Base-by-base conservation (phyloP, 805 yeast species). In the Yarrowia yakushimensis region DNA sequence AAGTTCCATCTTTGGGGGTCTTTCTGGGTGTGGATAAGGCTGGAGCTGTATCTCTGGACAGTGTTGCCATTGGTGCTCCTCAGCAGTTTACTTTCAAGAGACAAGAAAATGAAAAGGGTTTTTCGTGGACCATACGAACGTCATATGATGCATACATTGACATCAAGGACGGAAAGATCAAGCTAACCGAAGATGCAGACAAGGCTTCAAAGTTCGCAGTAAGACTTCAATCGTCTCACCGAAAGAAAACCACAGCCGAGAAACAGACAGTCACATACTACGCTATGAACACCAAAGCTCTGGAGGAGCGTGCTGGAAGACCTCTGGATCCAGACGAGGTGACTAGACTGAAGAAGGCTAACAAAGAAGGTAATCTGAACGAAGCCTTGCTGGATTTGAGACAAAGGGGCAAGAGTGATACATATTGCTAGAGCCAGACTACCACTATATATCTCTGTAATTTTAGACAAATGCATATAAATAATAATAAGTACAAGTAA, bases 371-470 rank as follows among this genome's bases (percentile, higher is more conserved):
- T 1, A 69, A 68, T 17, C 54, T 77, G 18, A 75, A 76, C 62
- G 79, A 77, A 64, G 77, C 77, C 23, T 54, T 77, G 18, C 65
- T 77, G 18, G 69, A 74, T 18, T 67, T 74, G 27, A 67, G 72
- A 22, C 69, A 68, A 33, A 67, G 66, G 62, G 27, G 65, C 10
- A 72, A 71, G 54, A 65, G 71, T 7, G 79, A 76, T 62, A 65
- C 68, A 2, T 62, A 62, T 41, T 68, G 70, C 37, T 69, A 54
- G 25, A 37, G 25, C n/a, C n/a, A n/a, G n/a, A n/a, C n/a, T n/a
- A n/a, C n/a, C n/a, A n/a, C n/a, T n/a, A n/a, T n/a, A n/a, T n/a
- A n/a, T 31, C 13, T 5, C n/a, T 31, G 36, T 31, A 8, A 13
- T 11, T 30, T 33, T 33, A 15, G 36, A 34, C 39, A 36, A 18